Evolutionary conservation across 208 protist species (phyloP), one percentile per base, ranked within the genome.

Genomic region (Trypanosoma boissoni): DNA sequence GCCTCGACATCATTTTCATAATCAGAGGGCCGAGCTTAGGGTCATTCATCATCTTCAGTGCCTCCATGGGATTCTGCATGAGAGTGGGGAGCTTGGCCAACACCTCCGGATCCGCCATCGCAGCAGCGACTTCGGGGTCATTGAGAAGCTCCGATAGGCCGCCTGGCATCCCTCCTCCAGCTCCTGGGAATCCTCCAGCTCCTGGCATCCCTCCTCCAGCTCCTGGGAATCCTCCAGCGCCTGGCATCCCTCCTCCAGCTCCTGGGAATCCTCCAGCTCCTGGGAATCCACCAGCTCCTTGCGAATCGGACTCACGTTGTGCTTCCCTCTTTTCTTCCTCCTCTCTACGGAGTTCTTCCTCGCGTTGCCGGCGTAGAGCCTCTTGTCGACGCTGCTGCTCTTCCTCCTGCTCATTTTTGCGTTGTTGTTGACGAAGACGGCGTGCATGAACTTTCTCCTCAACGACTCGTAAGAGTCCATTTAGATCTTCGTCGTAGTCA

Each of bases 91-190:
- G 51, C 62, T 91, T 87, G 16, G 77, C 37, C 6, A 66, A 74
- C 45, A 92, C 76, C 52, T 92, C 81, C 1, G 86, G 86, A 57
- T 92, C 82, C 66, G 83, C 72, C 78, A 92, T 74, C 39, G 80
- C 80, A 14, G 64, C 71, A 62, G 68, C 24, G 21, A 92, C 60
- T 44, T 92, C 78, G 9, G 79, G 76, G 41, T 91, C 83, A 10
- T 76, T 56, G 1, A 90, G 27, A 14, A 82, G 31, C 31, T 29
- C 71, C 23, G 60, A 68, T 60, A 76, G 53, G 9, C 66, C 64
- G 0, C 55, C 44, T 9, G 76, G 81, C 59, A 88, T 72, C 18
- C 63, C 76, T 31, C 64, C 64, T 45, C 53, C 62, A 5, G 73
- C 78, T 39, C 75, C 72, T 41, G 72, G 72, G 51, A 77, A 66